Evolutionary conservation across 129 eudicot species (phyloP).

Genomic region (carrot (Daucus carota)): DNA sequence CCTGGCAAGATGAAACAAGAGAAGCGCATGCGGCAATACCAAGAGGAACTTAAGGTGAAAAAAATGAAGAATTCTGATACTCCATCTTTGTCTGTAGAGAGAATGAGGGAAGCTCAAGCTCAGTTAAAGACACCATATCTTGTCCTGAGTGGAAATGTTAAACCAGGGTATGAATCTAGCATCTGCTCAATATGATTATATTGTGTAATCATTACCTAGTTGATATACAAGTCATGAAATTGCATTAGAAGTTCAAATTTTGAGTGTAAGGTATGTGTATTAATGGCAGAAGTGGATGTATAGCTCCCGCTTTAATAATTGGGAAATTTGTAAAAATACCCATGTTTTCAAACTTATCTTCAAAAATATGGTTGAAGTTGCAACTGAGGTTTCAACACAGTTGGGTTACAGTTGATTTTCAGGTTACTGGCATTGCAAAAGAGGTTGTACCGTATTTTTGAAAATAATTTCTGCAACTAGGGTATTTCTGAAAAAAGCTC

Average conservation of each 20-base stretch:
- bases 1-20: slow-evolving; percentile 97
- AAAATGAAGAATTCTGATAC: slow-evolving; percentile 89
- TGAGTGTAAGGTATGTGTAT: neutral
- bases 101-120: slow-evolving; percentile 94
- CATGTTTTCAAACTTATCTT: no score
- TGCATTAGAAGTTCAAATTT: neutral
- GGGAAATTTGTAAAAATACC: no score
- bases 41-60: slow-evolving; percentile 78
- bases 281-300: neutral
- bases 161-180: slow-evolving; percentile 69
- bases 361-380: no score
- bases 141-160: slow-evolving; percentile 86
- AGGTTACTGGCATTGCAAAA: no score
- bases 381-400: no score
- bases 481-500: no score
- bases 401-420: no score
- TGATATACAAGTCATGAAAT: neutral
- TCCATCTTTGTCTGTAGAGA: slow-evolving; percentile 76
- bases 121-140: slow-evolving; percentile 67
- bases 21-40: slow-evolving; percentile 80
- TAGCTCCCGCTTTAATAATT: neutral
- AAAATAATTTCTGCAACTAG: no score
- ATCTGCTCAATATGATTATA: neutral
- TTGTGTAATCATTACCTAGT: neutral
- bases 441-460: no score